A percentile compares a stretch with the other conserved stretches of the same genome.
Evolutionary conservation across 169 alveolate genomes (phyloP).

Genomic region (Plasmodium relictum): DNA sequence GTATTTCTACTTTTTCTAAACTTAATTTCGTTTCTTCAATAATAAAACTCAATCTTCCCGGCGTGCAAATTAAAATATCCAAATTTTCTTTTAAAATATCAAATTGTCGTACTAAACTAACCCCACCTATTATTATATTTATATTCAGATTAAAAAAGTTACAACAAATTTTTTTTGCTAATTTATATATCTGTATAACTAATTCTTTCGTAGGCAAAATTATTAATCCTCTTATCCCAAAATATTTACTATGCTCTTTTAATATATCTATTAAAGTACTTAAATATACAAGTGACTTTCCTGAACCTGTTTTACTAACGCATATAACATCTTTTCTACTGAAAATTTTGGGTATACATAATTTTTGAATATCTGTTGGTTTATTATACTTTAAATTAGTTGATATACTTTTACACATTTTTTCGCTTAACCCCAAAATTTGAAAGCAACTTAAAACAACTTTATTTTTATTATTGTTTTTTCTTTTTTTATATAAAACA

Average conservation of each 20-base stretch:
- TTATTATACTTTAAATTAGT: conserved; percentile 80
- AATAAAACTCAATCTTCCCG: conserved; percentile 96
- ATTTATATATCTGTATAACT: conserved; percentile 90
- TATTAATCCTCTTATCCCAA: conserved; percentile 95
- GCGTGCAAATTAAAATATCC: conserved; percentile 96
- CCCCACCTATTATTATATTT: conserved; percentile 95
- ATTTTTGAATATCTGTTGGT: conserved; percentile 97
- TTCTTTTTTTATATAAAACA: conserved; percentile 52
- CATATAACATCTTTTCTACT: conserved; percentile 94
- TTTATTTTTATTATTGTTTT: conserved; percentile 75
- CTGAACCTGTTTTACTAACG: conserved; percentile 97
- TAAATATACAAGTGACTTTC: conserved; percentile 96
- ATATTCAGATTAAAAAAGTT: conserved; percentile 89
- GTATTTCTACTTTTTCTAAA: conserved; percentile 89
- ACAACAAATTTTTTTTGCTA: conserved; percentile 86
- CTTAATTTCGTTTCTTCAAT: conserved; percentile 92
- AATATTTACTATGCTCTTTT: conserved; percentile 92
- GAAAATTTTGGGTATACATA: conserved; percentile 93
- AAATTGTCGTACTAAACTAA: conserved; percentile 93
- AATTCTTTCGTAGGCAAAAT: conserved; percentile 96
- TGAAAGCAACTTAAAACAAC: conserved; percentile 83
- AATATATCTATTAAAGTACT: conserved; percentile 94
- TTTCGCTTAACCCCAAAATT: conserved; percentile 82
- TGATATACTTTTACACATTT: conserved; percentile 81
- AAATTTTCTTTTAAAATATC: conserved; percentile 95